Evolutionary conservation across 2,329 filamentous ascomycete genomes (phyloP), one percentile per base, ranked within the genome.

Genomic region (Knufia fluminis): DNA sequence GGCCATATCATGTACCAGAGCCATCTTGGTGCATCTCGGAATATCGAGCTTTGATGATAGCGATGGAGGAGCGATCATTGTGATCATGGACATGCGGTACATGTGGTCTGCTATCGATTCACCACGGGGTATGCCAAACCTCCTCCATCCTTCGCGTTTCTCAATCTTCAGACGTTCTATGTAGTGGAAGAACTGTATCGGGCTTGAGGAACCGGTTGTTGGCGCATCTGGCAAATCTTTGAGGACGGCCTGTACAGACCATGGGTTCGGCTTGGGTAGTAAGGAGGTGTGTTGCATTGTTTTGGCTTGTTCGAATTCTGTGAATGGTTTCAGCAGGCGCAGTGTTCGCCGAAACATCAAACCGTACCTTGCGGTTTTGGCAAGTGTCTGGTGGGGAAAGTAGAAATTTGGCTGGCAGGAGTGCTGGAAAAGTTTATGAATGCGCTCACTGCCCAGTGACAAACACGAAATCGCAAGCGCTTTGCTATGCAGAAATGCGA

Each of bases 1-100:
- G 9, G 92, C 92, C 88, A 98, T 96, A 70, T 98, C 92, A 72
- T 98, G 92, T 39, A 98, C 74, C 28, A 98, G 77, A 22, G 89
- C 91, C 90, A 98, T 96, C 70, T 87, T 87, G 60, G 88, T 91
- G 74, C 92, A 98, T 59, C 82, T 83, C 22, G 77, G 69, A 33
- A 95, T 76, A 64, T 97, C 85, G 61, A 97, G 74, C 33, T 77
- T 78, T 0, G 79, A 69, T 2, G 81, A 75, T 9, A 96, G 78
- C 1, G 83, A 70, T 0, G 86, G 76, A 1, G 92, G 91, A 2
- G 88, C 89, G 57, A 96, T 79, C 82, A 98, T 86, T 56, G 87
- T 89, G 67, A 98, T 88, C 59, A 98, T 79, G 44, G 90, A 88
- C 92, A 98, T 98, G 70, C 92, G 89, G 71, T 97, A 98, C 92